Percentiles rank a stretch among this genome's conserved stretches.
phyloP scores from a whole-genome alignment of 2,329 filamentous ascomycete species.

The Neoarthrinium moseri region DNA sequence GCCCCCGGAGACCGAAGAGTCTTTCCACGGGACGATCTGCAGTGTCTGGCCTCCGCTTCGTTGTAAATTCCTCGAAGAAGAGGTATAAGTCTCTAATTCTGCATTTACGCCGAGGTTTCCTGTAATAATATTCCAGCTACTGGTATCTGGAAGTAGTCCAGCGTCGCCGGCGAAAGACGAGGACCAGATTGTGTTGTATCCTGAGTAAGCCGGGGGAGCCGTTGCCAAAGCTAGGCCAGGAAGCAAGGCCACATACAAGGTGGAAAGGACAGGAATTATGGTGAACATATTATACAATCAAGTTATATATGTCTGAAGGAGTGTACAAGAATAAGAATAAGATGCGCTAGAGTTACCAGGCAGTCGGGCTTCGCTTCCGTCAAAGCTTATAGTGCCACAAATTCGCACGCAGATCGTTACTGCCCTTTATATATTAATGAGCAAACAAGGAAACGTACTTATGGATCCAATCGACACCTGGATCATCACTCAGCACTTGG shows the following conservation, averaged over 20 bases:
- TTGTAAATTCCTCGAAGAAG: conserved; percentile 11
- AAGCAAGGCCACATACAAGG: not conserved
- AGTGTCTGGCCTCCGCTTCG: conserved; percentile 13
- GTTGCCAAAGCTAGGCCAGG: conserved; percentile 4
- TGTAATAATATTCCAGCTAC: conserved; percentile 11
- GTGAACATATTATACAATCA: too few species aligned
- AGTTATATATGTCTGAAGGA: not conserved
- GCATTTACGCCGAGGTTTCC: conserved; percentile 13
- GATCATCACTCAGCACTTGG: too few species aligned
- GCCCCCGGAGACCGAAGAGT: conserved; percentile 10
- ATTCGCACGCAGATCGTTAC: too few species aligned
- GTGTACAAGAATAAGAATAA: conserved; percentile 2
- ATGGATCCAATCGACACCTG: too few species aligned
- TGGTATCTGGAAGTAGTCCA: not conserved
- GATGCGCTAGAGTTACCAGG: too few species aligned
- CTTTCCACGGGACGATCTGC: conserved; percentile 12
- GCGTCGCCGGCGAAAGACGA: conserved; percentile 3
- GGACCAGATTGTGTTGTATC: conserved; percentile 5
- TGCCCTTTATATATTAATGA: not conserved
- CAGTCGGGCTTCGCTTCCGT: too few species aligned
- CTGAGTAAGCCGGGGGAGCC: conserved; percentile 6
- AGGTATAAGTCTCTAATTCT: conserved; percentile 13
- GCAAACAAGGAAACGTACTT: too few species aligned
- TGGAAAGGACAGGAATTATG: conserved; percentile 2
- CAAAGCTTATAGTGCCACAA: too few species aligned